Evolutionary conservation across 257 asterid species (phyloP).

Genomic region (Mentha longifolia): DNA sequence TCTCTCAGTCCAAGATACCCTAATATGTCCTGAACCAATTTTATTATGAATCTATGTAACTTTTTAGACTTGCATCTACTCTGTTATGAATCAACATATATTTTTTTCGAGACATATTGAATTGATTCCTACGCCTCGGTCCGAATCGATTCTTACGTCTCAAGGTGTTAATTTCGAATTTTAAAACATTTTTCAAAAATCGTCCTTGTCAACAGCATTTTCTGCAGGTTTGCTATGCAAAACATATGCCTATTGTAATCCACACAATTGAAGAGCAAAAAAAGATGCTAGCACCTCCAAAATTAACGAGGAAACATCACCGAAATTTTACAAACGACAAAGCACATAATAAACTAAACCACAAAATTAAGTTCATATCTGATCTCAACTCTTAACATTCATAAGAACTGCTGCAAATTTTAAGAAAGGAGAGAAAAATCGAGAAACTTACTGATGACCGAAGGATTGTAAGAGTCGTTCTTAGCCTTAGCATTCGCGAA

Average conservation of each 20-base stretch:
- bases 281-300: neutral
- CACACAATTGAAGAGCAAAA: conserved; percentile 4
- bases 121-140: no score
- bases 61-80: no score
- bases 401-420: neutral
- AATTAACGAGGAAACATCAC: neutral
- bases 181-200: no score
- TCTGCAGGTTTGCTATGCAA: neutral
- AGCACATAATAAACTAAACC: neutral
- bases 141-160: no score
- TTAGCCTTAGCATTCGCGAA: conserved; percentile 79
- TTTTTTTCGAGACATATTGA: no score
- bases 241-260: neutral
- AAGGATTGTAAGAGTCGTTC: conserved; percentile 64
- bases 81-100: no score
- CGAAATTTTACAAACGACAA: neutral
- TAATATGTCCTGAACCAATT: no score
- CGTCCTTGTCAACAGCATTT: no score
- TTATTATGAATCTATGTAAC: no score
- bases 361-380: neutral
- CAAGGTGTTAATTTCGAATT: no score
- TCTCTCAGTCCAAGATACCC: no score
- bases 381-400: neutral
- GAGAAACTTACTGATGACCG: conserved; percentile 63
- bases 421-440: neutral